Evolutionary conservation across 202 grass and related monocot species (phyloP).

Genomic region (Panicum hallii): DNA sequence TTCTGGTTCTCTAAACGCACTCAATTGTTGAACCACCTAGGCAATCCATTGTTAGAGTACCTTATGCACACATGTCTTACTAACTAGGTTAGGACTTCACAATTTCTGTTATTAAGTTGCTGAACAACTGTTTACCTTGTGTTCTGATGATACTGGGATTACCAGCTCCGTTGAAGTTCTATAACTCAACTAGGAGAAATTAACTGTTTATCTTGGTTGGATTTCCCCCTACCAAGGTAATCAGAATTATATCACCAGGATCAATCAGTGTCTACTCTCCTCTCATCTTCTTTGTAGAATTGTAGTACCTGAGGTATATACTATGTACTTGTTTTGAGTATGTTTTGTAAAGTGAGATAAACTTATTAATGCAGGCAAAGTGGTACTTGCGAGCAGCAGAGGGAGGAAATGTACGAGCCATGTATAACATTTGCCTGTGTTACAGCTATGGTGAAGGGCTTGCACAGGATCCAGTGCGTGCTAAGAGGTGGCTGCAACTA

Average conservation of each 20-base stretch:
- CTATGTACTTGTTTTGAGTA: background rate
- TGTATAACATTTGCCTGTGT: conserved; percentile 82
- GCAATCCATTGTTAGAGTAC: background rate
- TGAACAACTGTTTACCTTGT: conserved; percentile 15
- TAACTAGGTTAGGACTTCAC: conserved; percentile 2
- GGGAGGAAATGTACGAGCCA: conserved; percentile 68
- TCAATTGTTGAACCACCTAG: background rate
- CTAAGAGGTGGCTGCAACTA: conserved; percentile 70
- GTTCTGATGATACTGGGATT: background rate
- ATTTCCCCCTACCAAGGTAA: background rate
- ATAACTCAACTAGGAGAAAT: conserved; percentile 2
- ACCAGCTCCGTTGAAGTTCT: background rate
- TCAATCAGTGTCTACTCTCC: background rate
- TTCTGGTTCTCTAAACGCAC: conserved; percentile 8
- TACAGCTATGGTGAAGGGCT: conserved; percentile 68
- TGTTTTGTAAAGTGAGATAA: conserved; percentile 37
- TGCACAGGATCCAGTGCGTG: conserved; percentile 47
- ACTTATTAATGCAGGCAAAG: conserved; percentile 59
- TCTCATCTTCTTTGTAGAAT: background rate
- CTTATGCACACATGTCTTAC: background rate
- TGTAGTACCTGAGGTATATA: background rate
- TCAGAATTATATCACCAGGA: conserved; percentile 19
- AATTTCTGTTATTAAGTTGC: background rate
- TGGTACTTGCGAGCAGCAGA: conserved; percentile 78
- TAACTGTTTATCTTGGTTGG: background rate